These are phyloP conservation scores for Hemileccinum rubropunctum DNA, from an alignment of 768 basidiomycete species.

Conservation along the genomic window DNA sequence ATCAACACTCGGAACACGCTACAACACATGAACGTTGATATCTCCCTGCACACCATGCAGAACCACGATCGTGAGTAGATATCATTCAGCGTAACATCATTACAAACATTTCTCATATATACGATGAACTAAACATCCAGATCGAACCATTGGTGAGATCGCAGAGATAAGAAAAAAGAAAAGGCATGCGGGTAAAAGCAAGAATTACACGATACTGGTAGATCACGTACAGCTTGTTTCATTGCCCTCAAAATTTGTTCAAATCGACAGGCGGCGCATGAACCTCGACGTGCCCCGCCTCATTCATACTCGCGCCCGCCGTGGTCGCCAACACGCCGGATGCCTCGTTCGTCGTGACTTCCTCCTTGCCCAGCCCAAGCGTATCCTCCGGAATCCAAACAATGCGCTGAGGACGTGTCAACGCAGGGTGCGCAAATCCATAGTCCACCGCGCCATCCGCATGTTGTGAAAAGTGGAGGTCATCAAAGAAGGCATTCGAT, in stretches of 20 bases:
- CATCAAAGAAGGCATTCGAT: conserved; percentile 9
- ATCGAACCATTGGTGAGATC: not conserved
- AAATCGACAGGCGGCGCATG: conserved; percentile 24
- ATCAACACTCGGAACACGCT: no score
- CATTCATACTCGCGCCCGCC: conserved; percentile 56
- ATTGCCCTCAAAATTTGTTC: conserved; percentile 24
- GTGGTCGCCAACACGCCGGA: conserved; percentile 50
- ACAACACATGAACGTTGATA: no score
- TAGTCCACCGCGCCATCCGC: conserved; percentile 39
- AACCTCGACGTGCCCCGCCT: conserved; percentile 51
- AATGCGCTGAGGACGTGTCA: conserved; percentile 64
- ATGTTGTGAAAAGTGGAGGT: conserved; percentile 24
- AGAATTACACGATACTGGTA: not conserved
- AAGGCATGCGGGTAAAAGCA: not conserved
- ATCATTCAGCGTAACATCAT: conserved; percentile 1
- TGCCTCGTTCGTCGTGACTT: conserved; percentile 53
- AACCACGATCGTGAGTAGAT: no score
- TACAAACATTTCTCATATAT: conserved; percentile 1
- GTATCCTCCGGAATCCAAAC: conserved; percentile 85
- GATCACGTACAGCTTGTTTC: not conserved
- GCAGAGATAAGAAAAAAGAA: not conserved
- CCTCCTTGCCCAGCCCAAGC: conserved; percentile 50
- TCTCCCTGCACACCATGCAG: no score
- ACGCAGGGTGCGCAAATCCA: conserved; percentile 88
- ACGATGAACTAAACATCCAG: not conserved